Percentiles rank a stretch among this genome's conserved stretches.
Conservation (phyloP, 176 grass and related monocot species). For the Pontederia crassipes region DNA sequence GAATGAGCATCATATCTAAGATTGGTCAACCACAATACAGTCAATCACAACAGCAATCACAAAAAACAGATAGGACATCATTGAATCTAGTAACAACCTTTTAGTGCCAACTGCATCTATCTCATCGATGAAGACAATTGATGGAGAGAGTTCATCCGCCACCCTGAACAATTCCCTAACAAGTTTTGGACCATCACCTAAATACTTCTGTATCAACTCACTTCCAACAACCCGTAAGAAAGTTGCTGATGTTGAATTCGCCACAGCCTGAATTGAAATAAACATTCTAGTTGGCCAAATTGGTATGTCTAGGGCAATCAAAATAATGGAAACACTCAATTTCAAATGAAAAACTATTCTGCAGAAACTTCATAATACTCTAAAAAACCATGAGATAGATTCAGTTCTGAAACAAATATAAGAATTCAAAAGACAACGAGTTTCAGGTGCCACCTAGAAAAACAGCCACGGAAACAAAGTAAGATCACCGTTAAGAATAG, state of each 20-base stretch:
- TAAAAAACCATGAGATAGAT: too few relatives aligned
- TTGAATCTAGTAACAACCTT: neutral
- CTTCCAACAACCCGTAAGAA: slow-evolving; percentile 12
- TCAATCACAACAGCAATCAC: neutral
- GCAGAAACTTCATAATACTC: too few relatives aligned
- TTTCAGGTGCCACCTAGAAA: too few relatives aligned
- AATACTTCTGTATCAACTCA: slow-evolving; percentile 14
- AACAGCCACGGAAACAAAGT: too few relatives aligned
- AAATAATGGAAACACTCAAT: too few relatives aligned
- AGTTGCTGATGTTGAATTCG: slow-evolving; percentile 8
- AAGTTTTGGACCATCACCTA: slow-evolving; percentile 5
- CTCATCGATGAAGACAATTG: slow-evolving; percentile 9
- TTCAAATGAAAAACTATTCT: too few relatives aligned
- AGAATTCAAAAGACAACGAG: too few relatives aligned
- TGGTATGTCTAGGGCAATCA: neutral
- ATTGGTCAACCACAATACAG: neutral
- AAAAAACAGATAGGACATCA: neutral
- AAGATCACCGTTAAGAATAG: too few relatives aligned
- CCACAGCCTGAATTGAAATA: neutral
- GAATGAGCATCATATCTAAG: slow-evolving; percentile 9
- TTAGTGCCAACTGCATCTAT: slow-evolving; percentile 12
- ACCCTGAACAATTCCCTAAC: slow-evolving; percentile 9
- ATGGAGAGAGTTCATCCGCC: slow-evolving; percentile 8
- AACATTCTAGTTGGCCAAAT: too few relatives aligned
- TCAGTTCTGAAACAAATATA: too few relatives aligned